Percentiles rank a stretch among this genome's conserved stretches.
These are phyloP conservation scores for Caryopteris hybrid DNA, from an alignment of 305 asterid genomes.

Conservation along the genomic window DNA sequence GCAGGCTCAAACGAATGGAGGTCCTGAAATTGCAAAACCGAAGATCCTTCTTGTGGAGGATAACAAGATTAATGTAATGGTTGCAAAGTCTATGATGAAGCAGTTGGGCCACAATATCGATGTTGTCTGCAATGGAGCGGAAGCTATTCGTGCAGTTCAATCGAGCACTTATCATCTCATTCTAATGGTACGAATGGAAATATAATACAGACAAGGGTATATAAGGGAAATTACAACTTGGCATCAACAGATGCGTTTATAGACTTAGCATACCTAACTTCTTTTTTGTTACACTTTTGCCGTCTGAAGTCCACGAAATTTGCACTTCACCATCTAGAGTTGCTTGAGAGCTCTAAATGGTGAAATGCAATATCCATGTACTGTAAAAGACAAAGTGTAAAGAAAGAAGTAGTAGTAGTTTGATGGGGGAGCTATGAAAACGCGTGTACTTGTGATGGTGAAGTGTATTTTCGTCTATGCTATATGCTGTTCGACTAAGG, in stretches of 20 bases:
- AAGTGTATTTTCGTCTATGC: no score
- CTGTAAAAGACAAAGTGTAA: no score
- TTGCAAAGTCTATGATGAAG: slow-evolving; percentile 82
- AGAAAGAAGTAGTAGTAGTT: no score
- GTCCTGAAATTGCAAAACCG: slow-evolving; percentile 37
- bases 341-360: neutral
- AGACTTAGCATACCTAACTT: no score
- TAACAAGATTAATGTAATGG: slow-evolving; percentile 77
- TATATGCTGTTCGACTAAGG: no score
- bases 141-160: slow-evolving; percentile 73
- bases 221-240: neutral
- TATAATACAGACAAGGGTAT: neutral
- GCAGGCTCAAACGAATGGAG: slow-evolving; percentile 18
- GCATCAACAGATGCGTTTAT: neutral
- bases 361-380: no score
- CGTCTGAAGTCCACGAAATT: no score
- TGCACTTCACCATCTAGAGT: neutral
- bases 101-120: slow-evolving; percentile 69
- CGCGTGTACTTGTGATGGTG: no score
- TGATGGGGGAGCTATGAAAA: no score
- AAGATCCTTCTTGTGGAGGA: slow-evolving; percentile 91
- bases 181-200: slow-evolving; percentile 53
- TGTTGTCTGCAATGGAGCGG: slow-evolving; percentile 68
- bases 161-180: slow-evolving; percentile 48
- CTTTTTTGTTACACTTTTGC: no score